These are phyloP conservation scores for Pseudozyma sp. DNA, from an alignment of 1,284 basidiomycete species.

Conservation along the genomic window DNA sequence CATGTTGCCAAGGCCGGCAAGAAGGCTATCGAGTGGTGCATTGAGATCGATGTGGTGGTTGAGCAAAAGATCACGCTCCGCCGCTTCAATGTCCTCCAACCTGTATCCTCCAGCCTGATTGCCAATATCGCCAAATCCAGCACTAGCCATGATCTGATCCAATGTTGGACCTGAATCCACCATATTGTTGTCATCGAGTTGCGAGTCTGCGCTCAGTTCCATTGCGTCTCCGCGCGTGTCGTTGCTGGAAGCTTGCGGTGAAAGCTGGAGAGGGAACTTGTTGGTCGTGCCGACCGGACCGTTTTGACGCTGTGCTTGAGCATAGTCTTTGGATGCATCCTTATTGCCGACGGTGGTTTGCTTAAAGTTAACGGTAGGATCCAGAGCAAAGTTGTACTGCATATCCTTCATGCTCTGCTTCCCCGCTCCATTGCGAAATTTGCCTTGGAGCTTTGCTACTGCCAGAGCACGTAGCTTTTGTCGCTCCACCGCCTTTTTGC, in stretches of 20 bases:
- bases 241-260: slow-evolving; percentile 22
- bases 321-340: slow-evolving; percentile 31
- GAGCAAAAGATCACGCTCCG: slow-evolving; percentile 46
- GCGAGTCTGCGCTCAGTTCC: slow-evolving; percentile 12
- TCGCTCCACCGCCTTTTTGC: slow-evolving; percentile 43
- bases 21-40: slow-evolving; percentile 51
- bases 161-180: slow-evolving; percentile 21
- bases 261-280: slow-evolving; percentile 41
- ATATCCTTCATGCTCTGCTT: slow-evolving; percentile 50
- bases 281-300: slow-evolving; percentile 40
- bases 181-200: slow-evolving; percentile 10
- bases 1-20: slow-evolving; percentile 47
- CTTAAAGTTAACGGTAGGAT: slow-evolving; percentile 48
- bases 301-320: slow-evolving; percentile 31
- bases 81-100: slow-evolving; percentile 53
- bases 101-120: slow-evolving; percentile 30
- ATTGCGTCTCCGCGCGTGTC: slow-evolving; percentile 20
- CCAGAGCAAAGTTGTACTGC: slow-evolving; percentile 45
- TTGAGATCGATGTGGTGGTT: slow-evolving; percentile 54
- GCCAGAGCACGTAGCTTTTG: slow-evolving; percentile 50
- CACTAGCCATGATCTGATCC: slow-evolving; percentile 41
- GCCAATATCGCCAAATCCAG: slow-evolving; percentile 17
- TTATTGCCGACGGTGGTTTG: slow-evolving; percentile 43
- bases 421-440: slow-evolving; percentile 25
- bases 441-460: slow-evolving; percentile 46